Evolutionary conservation across 2,329 filamentous ascomycete genomes (phyloP), one percentile per base, ranked within the genome.

Genomic region (Microdochium paspali): DNA sequence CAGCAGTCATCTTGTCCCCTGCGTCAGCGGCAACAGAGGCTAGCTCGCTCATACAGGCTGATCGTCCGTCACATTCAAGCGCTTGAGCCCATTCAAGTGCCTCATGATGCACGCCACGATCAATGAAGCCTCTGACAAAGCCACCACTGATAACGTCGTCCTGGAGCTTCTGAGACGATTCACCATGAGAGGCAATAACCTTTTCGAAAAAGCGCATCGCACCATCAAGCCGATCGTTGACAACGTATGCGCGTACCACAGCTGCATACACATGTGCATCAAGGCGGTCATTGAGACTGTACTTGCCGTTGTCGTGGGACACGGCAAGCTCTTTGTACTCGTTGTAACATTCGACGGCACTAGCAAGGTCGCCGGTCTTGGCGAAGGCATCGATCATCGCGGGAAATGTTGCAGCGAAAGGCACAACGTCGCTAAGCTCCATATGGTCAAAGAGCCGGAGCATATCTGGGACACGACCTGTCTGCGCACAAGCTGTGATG

Each of bases 311-410:
- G 63, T 96, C 87, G 61, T 93, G 79, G 32, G 85, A 82, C 46
- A 97, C 80, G n/a, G 91, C 90, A 39, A 96, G 74, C 43, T 81
- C 79, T 60, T 89, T 89, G 74, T 97, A 97, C 66, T 95, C 88
- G 54, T 94, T 91, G 69, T 96, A 98, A 67, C 89, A 90, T 63
- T 95, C 90, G 6, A 97, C 87, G 20, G 90, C 93, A 56, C 87
- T 94, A 57, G 83, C 76, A 42, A 97, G 70, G 61, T 97, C 90
- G 45, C 90, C 87, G 10, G 78, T 79, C 39, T 79, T 78, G 51
- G 88, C 88, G 61, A 95, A 97, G 1, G 90, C 90, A n/a, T 86
- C 83, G 63, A 98, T 96, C 87, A 98, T 95, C 18, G 84, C 79
- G 1, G 90, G 86, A 67, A 95, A 97, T 46, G 91, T 87, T 43